phyloP scores from a whole-genome alignment of 305 asterid genomes.

The Plantago rigida region DNA sequence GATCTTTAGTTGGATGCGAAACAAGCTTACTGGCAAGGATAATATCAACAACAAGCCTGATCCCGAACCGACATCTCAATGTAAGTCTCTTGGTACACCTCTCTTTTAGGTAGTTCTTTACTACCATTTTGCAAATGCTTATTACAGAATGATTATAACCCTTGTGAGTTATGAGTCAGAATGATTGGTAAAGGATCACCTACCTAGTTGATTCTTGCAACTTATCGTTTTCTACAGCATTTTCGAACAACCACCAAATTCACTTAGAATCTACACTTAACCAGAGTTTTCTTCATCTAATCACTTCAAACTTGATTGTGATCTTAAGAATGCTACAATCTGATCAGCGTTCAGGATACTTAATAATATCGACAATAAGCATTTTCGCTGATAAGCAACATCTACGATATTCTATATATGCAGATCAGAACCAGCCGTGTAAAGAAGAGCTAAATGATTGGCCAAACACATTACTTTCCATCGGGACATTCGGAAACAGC shows the following conservation, averaged over 20 bases:
- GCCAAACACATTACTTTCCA: constrained; percentile 59
- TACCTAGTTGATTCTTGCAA: too few species aligned
- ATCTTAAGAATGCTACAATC: too few species aligned
- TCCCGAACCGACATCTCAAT: constrained; percentile 23
- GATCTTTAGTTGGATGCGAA: constrained; percentile 70
- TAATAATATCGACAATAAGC: too few species aligned
- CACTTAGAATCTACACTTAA: not conserved
- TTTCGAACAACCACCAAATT: not conserved
- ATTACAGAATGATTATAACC: too few species aligned
- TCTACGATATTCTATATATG: not conserved
- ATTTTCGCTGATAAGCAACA: too few species aligned
- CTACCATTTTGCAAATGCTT: too few species aligned
- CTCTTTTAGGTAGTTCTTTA: not conserved
- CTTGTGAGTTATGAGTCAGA: too few species aligned
- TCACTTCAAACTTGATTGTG: too few species aligned
- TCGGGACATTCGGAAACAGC: constrained; percentile 69
- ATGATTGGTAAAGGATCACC: too few species aligned
- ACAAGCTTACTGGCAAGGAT: constrained; percentile 40
- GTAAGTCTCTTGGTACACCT: constrained; percentile 33
- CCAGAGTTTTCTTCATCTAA: not conserved
- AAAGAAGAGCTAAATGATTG: constrained; percentile 62
- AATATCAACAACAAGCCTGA: constrained; percentile 22
- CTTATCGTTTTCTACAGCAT: too few species aligned
- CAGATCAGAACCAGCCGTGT: constrained; percentile 33
- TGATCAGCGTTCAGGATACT: too few species aligned